Evolutionary conservation across 345 rosid genomes (phyloP).

Genomic region (Eutrema yunnanense): DNA sequence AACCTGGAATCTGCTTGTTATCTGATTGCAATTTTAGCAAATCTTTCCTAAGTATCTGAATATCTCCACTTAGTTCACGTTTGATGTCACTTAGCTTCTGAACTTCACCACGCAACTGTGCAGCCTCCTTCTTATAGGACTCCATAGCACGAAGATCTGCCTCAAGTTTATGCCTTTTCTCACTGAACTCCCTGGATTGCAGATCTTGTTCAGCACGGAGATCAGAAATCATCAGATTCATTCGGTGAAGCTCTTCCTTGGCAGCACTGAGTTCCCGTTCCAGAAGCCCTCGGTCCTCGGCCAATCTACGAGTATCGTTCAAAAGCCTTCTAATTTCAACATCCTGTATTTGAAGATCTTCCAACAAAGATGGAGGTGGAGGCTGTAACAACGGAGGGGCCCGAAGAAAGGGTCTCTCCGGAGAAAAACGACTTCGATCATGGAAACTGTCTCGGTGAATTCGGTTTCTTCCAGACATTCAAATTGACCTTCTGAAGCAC

Average conservation of each 20-base stretch:
- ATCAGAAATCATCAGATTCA: constrained; percentile 59
- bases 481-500: constrained; percentile 6
- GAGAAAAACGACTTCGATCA: constrained; percentile 58
- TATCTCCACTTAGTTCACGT: constrained; percentile 66
- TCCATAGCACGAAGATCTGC: constrained; percentile 79
- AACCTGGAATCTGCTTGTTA: constrained; percentile 62
- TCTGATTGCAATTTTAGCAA: constrained; percentile 58
- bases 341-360: constrained; percentile 82
- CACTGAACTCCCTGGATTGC: constrained; percentile 61
- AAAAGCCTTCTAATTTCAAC: constrained; percentile 71
- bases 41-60: constrained; percentile 71
- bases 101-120: constrained; percentile 61
- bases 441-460: constrained; percentile 55
- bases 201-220: constrained; percentile 67
- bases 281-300: constrained; percentile 65
- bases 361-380: constrained; percentile 75
- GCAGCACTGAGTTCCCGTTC: constrained; percentile 73
- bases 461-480: constrained; percentile 86
- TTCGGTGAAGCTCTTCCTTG: constrained; percentile 81
- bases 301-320: constrained; percentile 64
- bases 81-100: constrained; percentile 61
- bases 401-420: constrained; percentile 55
- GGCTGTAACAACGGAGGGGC: constrained; percentile 65
- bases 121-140: constrained; percentile 69
- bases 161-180: constrained; percentile 79